Conservation (phyloP, 2,329 filamentous ascomycete genomes). For the Sordariomycetes sp. region DNA sequence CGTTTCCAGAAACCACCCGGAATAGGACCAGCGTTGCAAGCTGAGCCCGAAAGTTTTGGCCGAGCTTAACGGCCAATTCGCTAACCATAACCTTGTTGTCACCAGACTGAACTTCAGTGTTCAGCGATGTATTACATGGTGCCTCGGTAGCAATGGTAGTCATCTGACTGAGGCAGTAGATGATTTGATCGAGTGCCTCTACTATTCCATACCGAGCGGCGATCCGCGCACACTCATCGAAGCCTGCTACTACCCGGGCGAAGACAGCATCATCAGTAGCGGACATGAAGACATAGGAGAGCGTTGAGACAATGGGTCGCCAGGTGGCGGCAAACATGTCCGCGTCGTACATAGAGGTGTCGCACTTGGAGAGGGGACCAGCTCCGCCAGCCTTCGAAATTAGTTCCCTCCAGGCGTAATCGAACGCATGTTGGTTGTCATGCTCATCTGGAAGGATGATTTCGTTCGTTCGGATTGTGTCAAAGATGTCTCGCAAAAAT, state of each 20-base stretch:
- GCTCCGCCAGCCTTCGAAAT: slow-evolving; percentile 71
- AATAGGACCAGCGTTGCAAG: slow-evolving; percentile 92
- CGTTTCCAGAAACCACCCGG: slow-evolving; percentile 76
- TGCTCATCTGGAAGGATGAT: slow-evolving; percentile 97
- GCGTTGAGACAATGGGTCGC: slow-evolving; percentile 85
- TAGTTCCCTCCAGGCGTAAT: slow-evolving; percentile 94
- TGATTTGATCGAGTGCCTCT: slow-evolving; percentile 84
- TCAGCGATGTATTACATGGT: slow-evolving; percentile 72
- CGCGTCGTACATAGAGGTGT: slow-evolving; percentile 90
- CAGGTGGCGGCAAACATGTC: slow-evolving; percentile 97
- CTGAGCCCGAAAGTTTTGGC: slow-evolving; percentile 85
- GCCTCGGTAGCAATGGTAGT: slow-evolving; percentile 69
- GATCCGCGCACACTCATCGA: slow-evolving; percentile 91
- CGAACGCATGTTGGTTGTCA: slow-evolving; percentile 90
- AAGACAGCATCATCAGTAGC: slow-evolving; percentile 95
- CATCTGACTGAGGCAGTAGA: slow-evolving; percentile 82
- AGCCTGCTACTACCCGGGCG: slow-evolving; percentile 82
- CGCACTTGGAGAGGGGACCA: slow-evolving; percentile 61
- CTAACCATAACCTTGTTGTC: slow-evolving; percentile 97
- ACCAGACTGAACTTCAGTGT: slow-evolving; percentile 88
- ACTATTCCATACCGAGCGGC: slow-evolving; percentile 71
- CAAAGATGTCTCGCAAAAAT: slow-evolving; percentile 76
- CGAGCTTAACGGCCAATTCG: slow-evolving; percentile 90
- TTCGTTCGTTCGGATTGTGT: slow-evolving; percentile 84
- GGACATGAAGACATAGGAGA: slow-evolving; percentile 98